phyloP scores from a whole-genome alignment of 1,139 yeast species.

The Taphrina communis region DNA sequence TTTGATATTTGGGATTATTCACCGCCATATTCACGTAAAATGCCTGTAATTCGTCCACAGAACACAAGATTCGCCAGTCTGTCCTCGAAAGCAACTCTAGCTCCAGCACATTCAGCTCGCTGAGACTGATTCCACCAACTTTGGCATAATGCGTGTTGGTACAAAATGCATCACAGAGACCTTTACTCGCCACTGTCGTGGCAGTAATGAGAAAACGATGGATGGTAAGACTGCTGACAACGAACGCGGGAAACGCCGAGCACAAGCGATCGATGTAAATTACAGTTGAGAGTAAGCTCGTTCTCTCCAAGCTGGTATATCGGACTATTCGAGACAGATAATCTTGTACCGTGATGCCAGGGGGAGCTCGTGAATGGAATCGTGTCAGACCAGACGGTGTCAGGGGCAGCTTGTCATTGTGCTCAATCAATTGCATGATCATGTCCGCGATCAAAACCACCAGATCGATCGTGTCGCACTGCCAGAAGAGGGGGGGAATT shows the following conservation, averaged over 20 bases:
- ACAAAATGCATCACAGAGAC: conserved; percentile 91
- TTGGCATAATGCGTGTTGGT: conserved; percentile 93
- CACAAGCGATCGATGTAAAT: conserved; percentile 87
- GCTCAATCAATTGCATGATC: conserved; percentile 70
- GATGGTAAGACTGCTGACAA: conserved; percentile 86
- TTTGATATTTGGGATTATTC: conserved; percentile 25
- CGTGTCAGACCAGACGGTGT: conserved; percentile 66
- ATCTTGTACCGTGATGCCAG: conserved; percentile 78
- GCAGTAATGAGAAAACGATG: conserved; percentile 90
- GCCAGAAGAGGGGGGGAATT: conserved; percentile 66
- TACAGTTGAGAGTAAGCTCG: conserved; percentile 77
- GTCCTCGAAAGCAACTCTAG: conserved; percentile 83
- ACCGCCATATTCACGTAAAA: conserved; percentile 48
- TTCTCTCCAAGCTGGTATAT: conserved; percentile 83
- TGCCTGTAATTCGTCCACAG: conserved; percentile 51
- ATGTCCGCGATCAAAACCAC: conserved; percentile 76
- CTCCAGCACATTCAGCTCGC: conserved; percentile 85
- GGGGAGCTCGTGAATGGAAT: conserved; percentile 92
- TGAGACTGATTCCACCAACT: conserved; percentile 89
- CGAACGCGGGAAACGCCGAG: conserved; percentile 76
- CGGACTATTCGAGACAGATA: conserved; percentile 78
- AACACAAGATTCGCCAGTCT: conserved; percentile 74
- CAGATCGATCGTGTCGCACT: conserved; percentile 72
- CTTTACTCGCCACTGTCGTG: conserved; percentile 88
- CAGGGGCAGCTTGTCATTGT: conserved; percentile 66